These are phyloP conservation scores for Dipteronia sinensis DNA, from an alignment of 345 rosid genomes.

Conservation along the genomic window DNA sequence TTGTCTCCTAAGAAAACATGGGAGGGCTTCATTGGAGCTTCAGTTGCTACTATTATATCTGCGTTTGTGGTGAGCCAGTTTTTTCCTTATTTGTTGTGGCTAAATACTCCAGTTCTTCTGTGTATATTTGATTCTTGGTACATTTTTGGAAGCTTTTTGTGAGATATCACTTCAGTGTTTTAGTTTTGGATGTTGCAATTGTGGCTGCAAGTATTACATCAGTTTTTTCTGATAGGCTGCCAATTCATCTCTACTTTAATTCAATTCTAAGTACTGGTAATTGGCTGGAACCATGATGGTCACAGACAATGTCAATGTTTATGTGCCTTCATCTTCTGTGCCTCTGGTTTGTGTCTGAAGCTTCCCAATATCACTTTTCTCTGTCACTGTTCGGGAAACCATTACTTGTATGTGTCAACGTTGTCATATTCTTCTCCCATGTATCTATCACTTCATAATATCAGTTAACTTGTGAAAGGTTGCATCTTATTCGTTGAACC, in stretches of 20 bases:
- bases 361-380: not conserved
- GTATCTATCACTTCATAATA: not conserved
- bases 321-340: not conserved
- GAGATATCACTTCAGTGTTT: not conserved
- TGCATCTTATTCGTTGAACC: not conserved
- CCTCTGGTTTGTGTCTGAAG: not conserved
- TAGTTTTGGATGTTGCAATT: conserved; percentile 2
- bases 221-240: not conserved
- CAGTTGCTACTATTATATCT: conserved; percentile 83
- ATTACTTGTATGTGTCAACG: not conserved
- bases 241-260: not conserved
- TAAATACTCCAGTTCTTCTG: not conserved
- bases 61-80: conserved; percentile 73
- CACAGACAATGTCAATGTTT: not conserved
- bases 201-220: not conserved
- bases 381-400: not conserved
- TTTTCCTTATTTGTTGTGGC: conserved; percentile 4
- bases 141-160: not conserved
- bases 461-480: not conserved
- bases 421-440: conserved; percentile 1
- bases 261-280: not conserved
- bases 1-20: conserved; percentile 98
- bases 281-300: not conserved
- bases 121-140: not conserved
- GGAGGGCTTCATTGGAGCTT: conserved; percentile 98